Evolutionary conservation across 2,329 filamentous ascomycete genomes (phyloP), one percentile per base, ranked within the genome.

Genomic region (Botrytis fragariae): DNA sequence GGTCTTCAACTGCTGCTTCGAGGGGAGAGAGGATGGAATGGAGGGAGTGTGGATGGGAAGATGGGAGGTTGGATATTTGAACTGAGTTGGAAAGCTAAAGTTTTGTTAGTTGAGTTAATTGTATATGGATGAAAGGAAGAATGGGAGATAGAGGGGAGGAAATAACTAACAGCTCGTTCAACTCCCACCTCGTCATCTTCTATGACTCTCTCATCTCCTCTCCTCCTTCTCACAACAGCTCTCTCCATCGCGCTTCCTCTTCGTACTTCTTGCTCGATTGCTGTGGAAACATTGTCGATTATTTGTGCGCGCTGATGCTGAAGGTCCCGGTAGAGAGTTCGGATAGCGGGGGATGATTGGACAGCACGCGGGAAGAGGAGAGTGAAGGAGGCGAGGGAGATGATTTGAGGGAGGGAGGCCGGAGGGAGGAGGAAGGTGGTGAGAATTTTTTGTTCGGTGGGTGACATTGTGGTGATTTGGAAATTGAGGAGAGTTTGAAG

Each of bases 381-480:
- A 61, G 89, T 90, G 84, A 97, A 97, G 76, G 93, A 88, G 73
- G 90, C 86, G 64, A 94, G 86, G 12, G 93, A 91, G 77, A 94
- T 85, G 79, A 94, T 88, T 76, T 91, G 88, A 60, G 92, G 91
- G 54, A 97, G 86, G 42, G 92, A 87, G 12, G 93, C 91, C 20
- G 94, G 92, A 44, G 91, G 86, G 51, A 97, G 87, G 74, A 97
- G 89, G 81, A 95, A 97, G 82, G 92, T 91, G 79, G 87, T 86
- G 69, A 97, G 87, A 76, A 97, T 92, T 42, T 89, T 87, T 72
- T 88, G 85, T 84, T 97, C 94, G 62, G 90, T 91, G 14, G 92
- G 90, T 5, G 92, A 85, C 91, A 94, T 94, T 74, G 75, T 84
- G 71, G 67, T 71, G 39, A 32, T 10, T 12, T 18, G 65, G 48